Conservation (phyloP, 2,329 filamentous ascomycete species). For the Waltergamsia citrina region DNA sequence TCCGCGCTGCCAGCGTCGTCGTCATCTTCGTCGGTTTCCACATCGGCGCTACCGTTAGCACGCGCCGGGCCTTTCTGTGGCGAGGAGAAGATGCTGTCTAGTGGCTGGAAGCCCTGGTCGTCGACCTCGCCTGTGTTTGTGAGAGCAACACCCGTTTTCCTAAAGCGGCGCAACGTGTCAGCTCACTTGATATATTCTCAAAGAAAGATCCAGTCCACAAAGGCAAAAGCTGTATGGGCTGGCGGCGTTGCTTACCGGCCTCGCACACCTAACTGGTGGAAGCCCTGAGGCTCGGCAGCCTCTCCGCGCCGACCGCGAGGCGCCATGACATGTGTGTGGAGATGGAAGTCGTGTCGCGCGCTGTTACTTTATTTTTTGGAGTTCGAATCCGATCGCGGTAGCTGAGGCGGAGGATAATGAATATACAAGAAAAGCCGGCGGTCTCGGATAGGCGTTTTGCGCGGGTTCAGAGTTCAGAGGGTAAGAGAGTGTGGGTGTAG, state of each 20-base stretch:
- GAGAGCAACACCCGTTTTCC: constrained; percentile 82
- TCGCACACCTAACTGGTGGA: constrained; percentile 22
- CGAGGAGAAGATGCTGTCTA: constrained; percentile 84
- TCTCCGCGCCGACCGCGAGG: constrained; percentile 20
- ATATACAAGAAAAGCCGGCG: too few species aligned
- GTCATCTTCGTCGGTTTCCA: constrained; percentile 15
- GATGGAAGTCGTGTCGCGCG: too few species aligned
- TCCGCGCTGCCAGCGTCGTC: constrained; percentile 29
- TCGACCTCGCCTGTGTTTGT: constrained; percentile 74
- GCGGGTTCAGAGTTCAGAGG: too few species aligned
- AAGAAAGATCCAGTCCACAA: neutral
- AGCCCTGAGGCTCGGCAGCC: constrained; percentile 19
- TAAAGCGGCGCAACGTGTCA: constrained; percentile 24
- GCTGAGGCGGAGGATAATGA: too few species aligned
- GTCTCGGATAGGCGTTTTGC: too few species aligned
- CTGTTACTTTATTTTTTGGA: too few species aligned
- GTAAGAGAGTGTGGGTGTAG: too few species aligned
- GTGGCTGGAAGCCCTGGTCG: constrained; percentile 83
- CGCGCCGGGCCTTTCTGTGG: constrained; percentile 46
- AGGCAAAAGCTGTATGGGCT: too few species aligned
- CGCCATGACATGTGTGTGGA: constrained; percentile 15
- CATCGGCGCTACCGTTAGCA: constrained; percentile 12
- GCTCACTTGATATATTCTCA: neutral
- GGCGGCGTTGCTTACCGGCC: constrained; percentile 24
- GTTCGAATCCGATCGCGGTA: too few species aligned